Base-by-base conservation (phyloP, 768 basidiomycete species). In the Lanmaoa pseudosensibilis region DNA sequence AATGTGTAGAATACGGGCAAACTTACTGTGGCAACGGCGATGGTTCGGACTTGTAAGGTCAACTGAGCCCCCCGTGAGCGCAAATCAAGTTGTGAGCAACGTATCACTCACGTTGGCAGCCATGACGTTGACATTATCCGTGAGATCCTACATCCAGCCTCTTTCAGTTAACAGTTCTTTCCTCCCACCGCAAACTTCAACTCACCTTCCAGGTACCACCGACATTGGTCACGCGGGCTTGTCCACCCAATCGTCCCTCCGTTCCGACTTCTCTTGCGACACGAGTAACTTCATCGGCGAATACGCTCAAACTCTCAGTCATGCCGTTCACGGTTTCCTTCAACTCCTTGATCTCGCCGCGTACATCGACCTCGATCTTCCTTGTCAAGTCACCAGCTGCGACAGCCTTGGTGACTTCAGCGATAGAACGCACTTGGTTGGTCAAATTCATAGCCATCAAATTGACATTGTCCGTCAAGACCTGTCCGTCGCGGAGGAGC, bases 201-300 rank as follows among this genome's bases (percentile, higher is more conserved):
- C 60, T 45, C 44, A 78, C 80, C 78, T 94, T 94, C 97, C 97
- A 98, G 0, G 93, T 96, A 47, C 97, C 97, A 56, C 92, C 92
- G 44, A 99, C 93, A 67, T 94, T 92, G 59, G 87, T 88, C 37
- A 98, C 97, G 52, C 87, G 82, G 1, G 95, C 97, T 65, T 96
- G 95, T 11, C 95, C 96, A 49, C 96, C 97, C 66, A 98, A 79
- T 63, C 87, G 82, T 34, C 96, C 97, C 69, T 98, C 97, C 9
- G 95, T 98, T 30, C 97, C 97, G 69, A 98, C 97, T 74, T 98
- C 94, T 61, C 92, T 83, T 4, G 95, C 97, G 32, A 98, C 95
- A 52, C 94, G 78, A 32, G 84, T 85, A 54, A 85, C 84, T 73
- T 93, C 90, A 64, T 89, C 88, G 0, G 92, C 92, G 70, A 94